A percentile compares a stretch with the other conserved stretches of the same genome.
Evolutionary conservation across 257 asterid species (phyloP).

Genomic region (Nicotiana knightiana): DNA sequence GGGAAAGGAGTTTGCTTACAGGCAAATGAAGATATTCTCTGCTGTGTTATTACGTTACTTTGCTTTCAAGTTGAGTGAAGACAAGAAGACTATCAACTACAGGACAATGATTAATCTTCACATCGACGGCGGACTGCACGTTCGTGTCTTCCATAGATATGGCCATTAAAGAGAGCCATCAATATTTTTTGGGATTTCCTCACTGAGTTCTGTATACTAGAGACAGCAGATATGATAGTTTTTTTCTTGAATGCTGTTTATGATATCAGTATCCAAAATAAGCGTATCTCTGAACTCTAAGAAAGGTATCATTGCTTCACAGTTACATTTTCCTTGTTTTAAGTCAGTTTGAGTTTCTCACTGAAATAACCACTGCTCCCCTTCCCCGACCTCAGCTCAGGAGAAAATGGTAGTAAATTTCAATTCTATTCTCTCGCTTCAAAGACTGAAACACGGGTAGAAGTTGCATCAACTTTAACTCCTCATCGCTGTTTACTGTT

Average conservation of each 20-base stretch:
- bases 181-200: neutral
- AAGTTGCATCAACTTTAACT: neutral
- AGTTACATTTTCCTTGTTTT: neutral
- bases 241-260: neutral
- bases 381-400: neutral
- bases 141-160: constrained; percentile 28
- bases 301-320: neutral
- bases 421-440: neutral
- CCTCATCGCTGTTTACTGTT: neutral
- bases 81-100: constrained; percentile 29
- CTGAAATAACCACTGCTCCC: neutral
- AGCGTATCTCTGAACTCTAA: neutral
- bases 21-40: constrained; percentile 58
- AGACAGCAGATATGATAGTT: neutral
- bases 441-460: neutral
- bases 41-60: constrained; percentile 37
- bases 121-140: constrained; percentile 44
- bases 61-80: constrained; percentile 34
- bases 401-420: neutral
- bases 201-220: neutral
- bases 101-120: constrained; percentile 56
- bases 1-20: constrained; percentile 53
- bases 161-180: neutral
- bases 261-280: neutral
- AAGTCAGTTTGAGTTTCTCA: neutral